phyloP scores from a whole-genome alignment of 192 early-diverging fungal genomes.

The Phycomyces nitens region DNA sequence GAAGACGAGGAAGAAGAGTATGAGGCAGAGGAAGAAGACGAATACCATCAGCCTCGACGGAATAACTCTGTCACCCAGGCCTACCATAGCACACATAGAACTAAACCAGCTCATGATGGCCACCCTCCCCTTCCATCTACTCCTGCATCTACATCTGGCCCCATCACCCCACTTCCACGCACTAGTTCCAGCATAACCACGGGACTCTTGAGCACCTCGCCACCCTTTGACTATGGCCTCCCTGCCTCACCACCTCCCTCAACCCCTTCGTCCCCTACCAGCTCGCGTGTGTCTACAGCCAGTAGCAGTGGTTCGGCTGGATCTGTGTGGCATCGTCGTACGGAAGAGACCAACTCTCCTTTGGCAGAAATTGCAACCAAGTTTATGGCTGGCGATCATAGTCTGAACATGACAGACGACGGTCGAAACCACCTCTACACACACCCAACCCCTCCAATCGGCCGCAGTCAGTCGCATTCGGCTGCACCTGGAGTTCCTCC shows the following conservation, averaged over 20 bases:
- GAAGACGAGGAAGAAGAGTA: slow-evolving; percentile 42
- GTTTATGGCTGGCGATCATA: slow-evolving; percentile 42
- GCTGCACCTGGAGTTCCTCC: not conserved
- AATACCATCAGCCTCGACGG: slow-evolving; percentile 29
- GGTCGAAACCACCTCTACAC: not conserved
- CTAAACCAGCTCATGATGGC: not conserved
- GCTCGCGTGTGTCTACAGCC: slow-evolving; percentile 33
- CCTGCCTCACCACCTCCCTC: slow-evolving; percentile 56
- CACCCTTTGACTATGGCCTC: slow-evolving; percentile 23
- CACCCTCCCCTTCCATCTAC: slow-evolving; percentile 6
- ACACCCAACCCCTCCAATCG: slow-evolving; percentile 20
- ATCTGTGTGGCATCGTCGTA: slow-evolving; percentile 38
- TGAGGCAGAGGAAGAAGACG: slow-evolving; percentile 40
- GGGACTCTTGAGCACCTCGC: not conserved
- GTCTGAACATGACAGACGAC: too few species aligned
- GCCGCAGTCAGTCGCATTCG: slow-evolving; percentile 14
- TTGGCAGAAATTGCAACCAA: slow-evolving; percentile 51
- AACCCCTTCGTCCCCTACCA: slow-evolving; percentile 54
- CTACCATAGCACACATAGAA: not conserved
- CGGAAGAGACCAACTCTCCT: slow-evolving; percentile 26
- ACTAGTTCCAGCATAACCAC: slow-evolving; percentile 10
- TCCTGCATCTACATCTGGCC: slow-evolving; percentile 10
- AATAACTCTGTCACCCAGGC: slow-evolving; percentile 19
- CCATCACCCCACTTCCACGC: slow-evolving; percentile 11
- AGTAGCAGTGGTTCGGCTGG: slow-evolving; percentile 20